Base-by-base conservation (phyloP, 208 protist species). In the Acanthamoeba sp. region DNA sequence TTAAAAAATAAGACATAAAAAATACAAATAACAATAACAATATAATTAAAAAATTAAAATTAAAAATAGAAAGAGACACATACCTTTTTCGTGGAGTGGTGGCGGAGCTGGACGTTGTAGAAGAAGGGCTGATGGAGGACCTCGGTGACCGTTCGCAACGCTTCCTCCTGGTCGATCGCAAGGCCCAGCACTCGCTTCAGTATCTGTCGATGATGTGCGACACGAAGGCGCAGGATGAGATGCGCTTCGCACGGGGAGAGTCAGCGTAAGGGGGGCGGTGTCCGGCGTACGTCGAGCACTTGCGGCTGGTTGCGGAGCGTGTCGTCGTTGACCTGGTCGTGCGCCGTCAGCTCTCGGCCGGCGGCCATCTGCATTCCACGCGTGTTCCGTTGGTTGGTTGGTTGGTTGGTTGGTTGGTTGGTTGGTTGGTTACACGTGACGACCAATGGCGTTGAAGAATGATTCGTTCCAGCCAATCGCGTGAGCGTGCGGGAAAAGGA, bases 281-380 rank as follows among this genome's bases (percentile, higher is more conserved):
- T n/a, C n/a, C n/a, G n/a, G n/a, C 64, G 64, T 73, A 73, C 64
- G 32, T 73, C 32, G n/a, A 73, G 64, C 24, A 73, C 64, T 34
- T 73, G 64, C 22, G 64, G 64, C 34, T 73, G n/a, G n/a, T 24
- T 24, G 34, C n/a, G 10, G 64, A 73, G 64, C 9, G n/a, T 38
- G 34, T 10, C 64, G 1, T 73, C 64, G 34, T 73, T 73, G n/a
- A 73, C 64, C 22, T 87, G 78, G 9, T 87, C 78, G 38, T 87
- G 34, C 6, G 78, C 38, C 10, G 78, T 87, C 78, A 87, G 42
- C 42, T 87, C 78, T 34, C 78, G 6, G 0, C 78, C 78, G 16
- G 42, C 38, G 18, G 78, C 78, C 78, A 87, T 87, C 78, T 87
- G 38, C n/a, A n/a, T n/a, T n/a, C n/a, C n/a, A n/a, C n/a, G n/a